Conservation (phyloP, 768 basidiomycete species). For the Suillus subalutaceus region DNA sequence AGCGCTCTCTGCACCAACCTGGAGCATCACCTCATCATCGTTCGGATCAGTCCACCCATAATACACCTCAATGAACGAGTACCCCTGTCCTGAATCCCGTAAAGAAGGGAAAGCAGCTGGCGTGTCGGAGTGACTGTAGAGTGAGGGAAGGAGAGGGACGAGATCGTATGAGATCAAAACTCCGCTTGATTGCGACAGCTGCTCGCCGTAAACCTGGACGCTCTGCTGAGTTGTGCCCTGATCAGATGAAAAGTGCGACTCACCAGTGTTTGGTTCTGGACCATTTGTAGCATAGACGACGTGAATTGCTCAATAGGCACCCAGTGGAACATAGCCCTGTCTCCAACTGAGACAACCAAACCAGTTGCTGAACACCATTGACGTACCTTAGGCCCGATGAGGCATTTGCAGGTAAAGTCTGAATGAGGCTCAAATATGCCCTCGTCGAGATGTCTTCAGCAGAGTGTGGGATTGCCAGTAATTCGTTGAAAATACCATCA, state of each 20-base stretch:
- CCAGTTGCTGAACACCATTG: not conserved
- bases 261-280: slow-evolving; percentile 2
- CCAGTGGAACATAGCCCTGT: not conserved
- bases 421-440: slow-evolving; percentile 2
- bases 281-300: not conserved
- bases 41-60: slow-evolving; percentile 44
- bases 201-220: slow-evolving; percentile 17
- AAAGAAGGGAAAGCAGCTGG: slow-evolving; percentile 53
- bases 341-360: not conserved
- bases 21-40: slow-evolving; percentile 43
- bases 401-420: slow-evolving; percentile 8
- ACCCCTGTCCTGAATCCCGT: slow-evolving; percentile 28
- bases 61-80: slow-evolving; percentile 49
- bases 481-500: slow-evolving; percentile 6
- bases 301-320: slow-evolving; percentile 1
- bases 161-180: slow-evolving; percentile 28
- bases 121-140: slow-evolving; percentile 41
- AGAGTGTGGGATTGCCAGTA: slow-evolving; percentile 7
- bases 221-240: not conserved
- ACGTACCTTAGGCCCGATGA: slow-evolving; percentile 6
- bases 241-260: not conserved
- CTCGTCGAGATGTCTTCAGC: slow-evolving; percentile 9
- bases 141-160: slow-evolving; percentile 52
- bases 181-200: not conserved
- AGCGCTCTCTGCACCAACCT: slow-evolving; percentile 43